Evolutionary conservation across 495 filamentous ascomycete genomes (phyloP).

Genomic region (Sordaria brevicollis): DNA sequence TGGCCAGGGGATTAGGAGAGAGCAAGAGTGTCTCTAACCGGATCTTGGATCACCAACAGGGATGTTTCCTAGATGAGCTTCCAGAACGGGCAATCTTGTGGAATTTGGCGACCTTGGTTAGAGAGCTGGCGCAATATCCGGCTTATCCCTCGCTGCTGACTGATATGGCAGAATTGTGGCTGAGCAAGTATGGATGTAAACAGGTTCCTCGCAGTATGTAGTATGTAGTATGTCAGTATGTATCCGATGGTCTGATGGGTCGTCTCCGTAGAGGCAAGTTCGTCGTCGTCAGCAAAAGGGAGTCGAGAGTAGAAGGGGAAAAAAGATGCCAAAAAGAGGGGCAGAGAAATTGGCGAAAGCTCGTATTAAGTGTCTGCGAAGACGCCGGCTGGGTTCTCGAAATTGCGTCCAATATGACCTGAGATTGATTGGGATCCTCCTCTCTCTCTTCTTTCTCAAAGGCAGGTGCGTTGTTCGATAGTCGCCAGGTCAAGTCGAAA

Average conservation of each 20-base stretch:
- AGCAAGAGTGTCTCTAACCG: background rate
- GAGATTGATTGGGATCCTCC: background rate
- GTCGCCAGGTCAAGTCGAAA: too few species aligned
- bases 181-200: too few species aligned
- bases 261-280: background rate
- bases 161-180: too few species aligned
- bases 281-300: too few species aligned
- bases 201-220: too few species aligned
- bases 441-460: background rate
- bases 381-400: background rate
- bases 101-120: background rate
- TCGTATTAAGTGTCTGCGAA: background rate
- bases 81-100: background rate
- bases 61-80: background rate
- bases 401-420: background rate
- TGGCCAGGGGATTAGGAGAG: background rate
- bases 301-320: too few species aligned
- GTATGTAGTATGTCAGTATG: too few species aligned
- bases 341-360: background rate
- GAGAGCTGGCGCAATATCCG: background rate
- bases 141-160: background rate
- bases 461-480: background rate
- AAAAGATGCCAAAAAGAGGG: background rate
- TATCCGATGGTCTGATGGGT: background rate
- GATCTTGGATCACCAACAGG: background rate